Percentiles rank a stretch among this genome's conserved stretches.
Conservation (phyloP, 768 basidiomycete genomes). For the Amyloporia xantha region DNA sequence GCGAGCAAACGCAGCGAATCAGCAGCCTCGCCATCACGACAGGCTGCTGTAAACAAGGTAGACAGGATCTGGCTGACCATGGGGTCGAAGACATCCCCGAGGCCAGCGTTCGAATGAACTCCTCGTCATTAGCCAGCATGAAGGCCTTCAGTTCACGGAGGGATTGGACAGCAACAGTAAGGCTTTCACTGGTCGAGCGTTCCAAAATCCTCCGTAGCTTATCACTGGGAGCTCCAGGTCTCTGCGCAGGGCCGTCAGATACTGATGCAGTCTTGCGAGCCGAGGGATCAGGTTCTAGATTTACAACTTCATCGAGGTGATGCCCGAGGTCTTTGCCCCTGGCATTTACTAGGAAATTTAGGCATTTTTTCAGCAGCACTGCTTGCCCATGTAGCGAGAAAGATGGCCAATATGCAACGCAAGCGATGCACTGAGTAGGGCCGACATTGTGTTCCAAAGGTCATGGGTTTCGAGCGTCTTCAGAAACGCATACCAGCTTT, state of each 20-base stretch:
- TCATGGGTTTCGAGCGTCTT: slow-evolving; percentile 59
- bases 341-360: slow-evolving; percentile 66
- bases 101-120: slow-evolving; percentile 53
- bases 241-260: slow-evolving; percentile 41
- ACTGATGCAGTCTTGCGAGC: slow-evolving; percentile 36
- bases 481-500: slow-evolving; percentile 77
- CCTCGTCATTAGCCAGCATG: slow-evolving; percentile 42
- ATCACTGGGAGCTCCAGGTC: slow-evolving; percentile 43
- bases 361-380: slow-evolving; percentile 48
- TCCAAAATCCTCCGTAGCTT: slow-evolving; percentile 62
- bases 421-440: slow-evolving; percentile 81
- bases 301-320: slow-evolving; percentile 73
- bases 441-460: slow-evolving; percentile 79
- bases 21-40: slow-evolving; percentile 71
- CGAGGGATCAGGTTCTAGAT: slow-evolving; percentile 69
- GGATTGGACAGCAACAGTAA: slow-evolving; percentile 67
- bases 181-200: slow-evolving; percentile 74
- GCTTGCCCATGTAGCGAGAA: slow-evolving; percentile 48
- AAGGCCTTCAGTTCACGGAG: slow-evolving; percentile 70
- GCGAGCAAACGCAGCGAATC: slow-evolving; percentile 64
- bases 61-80: slow-evolving; percentile 62
- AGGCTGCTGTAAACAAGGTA: slow-evolving; percentile 60
- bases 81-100: slow-evolving; percentile 82
- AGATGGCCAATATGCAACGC: slow-evolving; percentile 65
- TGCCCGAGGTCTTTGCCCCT: slow-evolving; percentile 46